Base-by-base conservation (phyloP, 208 protist species). In the Angomonas desouzai region DNA sequence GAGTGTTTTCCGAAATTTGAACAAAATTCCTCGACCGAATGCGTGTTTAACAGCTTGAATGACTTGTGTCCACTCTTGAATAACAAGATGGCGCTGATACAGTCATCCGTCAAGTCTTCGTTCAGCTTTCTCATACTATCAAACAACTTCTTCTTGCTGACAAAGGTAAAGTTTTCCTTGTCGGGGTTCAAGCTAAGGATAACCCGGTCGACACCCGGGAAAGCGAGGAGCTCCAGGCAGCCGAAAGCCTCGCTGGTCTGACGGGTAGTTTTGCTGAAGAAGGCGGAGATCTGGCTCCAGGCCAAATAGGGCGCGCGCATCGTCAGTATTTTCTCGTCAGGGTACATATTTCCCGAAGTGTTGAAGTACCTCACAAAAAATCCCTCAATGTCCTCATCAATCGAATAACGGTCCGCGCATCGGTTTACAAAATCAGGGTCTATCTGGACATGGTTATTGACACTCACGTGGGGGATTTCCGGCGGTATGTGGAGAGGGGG, bases 281-380 rank as follows among this genome's bases (percentile, higher is more conserved):
- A 87, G 48, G 89, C 77, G 13, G 89, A 92, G 25, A 95, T 74
- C 47, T 95, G 89, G 40, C 84, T 89, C 86, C 89, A 95, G 25
- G 83, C 83, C 48, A 91, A 70, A 73, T 90, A 91, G 33, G 89
- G 89, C 27, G 86, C 86, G n/a, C 89, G 81, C 65, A 92, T 73
- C 3, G 79, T 63, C 23, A 72, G 72, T 56, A 78, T 69, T 11
- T 56, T 48, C 48, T 79, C 72, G 57, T 66, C 79, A 28, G 91
- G 55, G 55, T 73, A 60, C 13, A 40, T 40, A 18, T 9, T 56
- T 30, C 9, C 51, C 3, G 11, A 6, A 33, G 18, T n/a, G n/a
- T n/a, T n/a, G n/a, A 60, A 30, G 18, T 43, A 64, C 32, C 81
- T 75, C 53, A 92, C 77, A 55, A 95, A 88, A 63, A 78, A 68